Base-by-base conservation (phyloP, 129 eudicot genomes). In the Deinandra increscens region DNA sequence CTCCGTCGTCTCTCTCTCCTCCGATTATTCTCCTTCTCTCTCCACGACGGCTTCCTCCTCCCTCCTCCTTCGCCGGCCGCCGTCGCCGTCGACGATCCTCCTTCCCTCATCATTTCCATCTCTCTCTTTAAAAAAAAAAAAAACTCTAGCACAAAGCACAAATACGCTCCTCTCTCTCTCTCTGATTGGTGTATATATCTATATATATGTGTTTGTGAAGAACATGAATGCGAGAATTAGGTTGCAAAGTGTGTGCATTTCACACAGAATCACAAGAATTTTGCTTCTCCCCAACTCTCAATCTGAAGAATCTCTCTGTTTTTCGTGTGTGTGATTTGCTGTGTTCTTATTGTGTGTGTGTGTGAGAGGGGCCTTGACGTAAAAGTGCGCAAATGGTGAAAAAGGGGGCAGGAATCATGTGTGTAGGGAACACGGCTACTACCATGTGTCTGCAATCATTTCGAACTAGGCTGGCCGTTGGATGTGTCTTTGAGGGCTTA, bases 41-140 rank as follows among this genome's bases (percentile, higher is more conserved):
- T 89, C 97, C 92, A 89, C 22, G 99, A 93, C 60, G 99, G 99
- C 78, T 93, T 93, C 85, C 99, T 78, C 87, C 99, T 60, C 70
- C 90, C 97, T 65, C 83, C 83, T 6, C 82, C 80, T 9, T 64
- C 84, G 0, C 74, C 85, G 0, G 78, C 77, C 38, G 84, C 80
- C 65, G 81, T 17, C 49, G 43, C 58, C 14, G 86, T 67, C 13
- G 88, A 60, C 34, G 83, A 68, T 39, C 80, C 88, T 22, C 78
- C 96, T 69, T 85, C 89, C 77, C 80, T 71, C 92, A 78, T 79
- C 96, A 81, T 84, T 48, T 71, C 66, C 63, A 45, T 65, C 63
- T 43, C 31, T 26, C 31, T 26, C 31, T 26, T 3, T 26, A 26
- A 26, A 26, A n/a, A 11, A 38, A 29, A 14, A 23, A 60, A 45